Base-by-base conservation (phyloP, 2,329 filamentous ascomycete genomes). In the Colletotrichum shisoi region DNA sequence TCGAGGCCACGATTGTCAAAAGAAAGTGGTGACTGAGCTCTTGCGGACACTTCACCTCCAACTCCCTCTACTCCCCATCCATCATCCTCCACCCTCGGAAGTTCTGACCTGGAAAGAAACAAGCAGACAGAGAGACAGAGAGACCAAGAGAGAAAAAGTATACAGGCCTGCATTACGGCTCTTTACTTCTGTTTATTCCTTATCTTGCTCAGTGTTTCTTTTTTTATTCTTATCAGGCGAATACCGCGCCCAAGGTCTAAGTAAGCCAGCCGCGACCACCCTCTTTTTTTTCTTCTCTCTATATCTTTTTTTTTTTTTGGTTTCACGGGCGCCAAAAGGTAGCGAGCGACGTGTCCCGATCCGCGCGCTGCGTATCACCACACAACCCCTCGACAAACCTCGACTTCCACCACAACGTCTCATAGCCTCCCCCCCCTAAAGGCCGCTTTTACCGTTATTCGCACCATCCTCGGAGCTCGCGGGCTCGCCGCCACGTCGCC, bases 1-100 rank as follows among this genome's bases (percentile, higher is more conserved):
- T 77, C 70, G 74, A 78, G 76, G 76, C 76, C 76, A 78, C 76
- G 75, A 77, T 77, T 76, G 67, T 70, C 67, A 67, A 68, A 68
- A 68, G 66, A 54, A 67, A 65, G 61, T 56, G 61, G 58, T 52
- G 48, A 51, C 64, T 40, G 44, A 45, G 57, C 31, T 45, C 39
- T 44, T 46, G 45, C 61, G 44, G 57, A 24, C 57, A 59, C 57
- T 49, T 49, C 57, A 59, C 34, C 19, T 44, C 46, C 45, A 27
- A 21, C 37, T 24, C 44, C 40, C 49, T 45, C 42, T 44, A 34
- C 31, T 59, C 21, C 57, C 31, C 42, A 24, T 45, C 54, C 54
- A 45, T 45, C 11, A 8, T 31, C 31, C 31, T 34, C 31, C 31
- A 34, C 7, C 34, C 7, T 19, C 31, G 31, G 7, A 53, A 53